Evolutionary conservation across 2,329 filamentous ascomycete species (phyloP), one percentile per base, ranked within the genome.

Genomic region (Epichloe bromicola): DNA sequence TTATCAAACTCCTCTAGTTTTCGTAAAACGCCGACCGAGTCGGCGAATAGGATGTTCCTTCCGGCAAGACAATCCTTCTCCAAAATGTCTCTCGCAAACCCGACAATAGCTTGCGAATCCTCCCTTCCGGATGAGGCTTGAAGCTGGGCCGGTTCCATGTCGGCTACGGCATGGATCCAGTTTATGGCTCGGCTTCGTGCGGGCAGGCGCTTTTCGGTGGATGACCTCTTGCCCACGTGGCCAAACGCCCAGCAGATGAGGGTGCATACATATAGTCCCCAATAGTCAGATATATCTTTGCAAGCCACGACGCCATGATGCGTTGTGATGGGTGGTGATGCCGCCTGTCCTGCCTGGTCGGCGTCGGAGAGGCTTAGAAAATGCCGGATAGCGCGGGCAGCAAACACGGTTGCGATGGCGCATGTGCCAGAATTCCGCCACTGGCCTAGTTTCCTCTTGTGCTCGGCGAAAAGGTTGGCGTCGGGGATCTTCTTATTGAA

Each of bases 191-290:
- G 60, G 46, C 58, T 58, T 51, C 55, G 61, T 37, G 36, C 51
- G 48, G 57, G 61, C 53, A 55, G 57, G 42, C 54, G 46, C 40
- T 54, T 56, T 26, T 43, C 55, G 40, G 47, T 53, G 15, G 50
- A 56, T 46, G 51, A 54, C 46, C 55, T 53, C 53, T 56, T 60
- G 38, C 56, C 56, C 8, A 54, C 53, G 51, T 75, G 66, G 2
- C 71, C 70, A 55, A 74, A 76, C 1, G 77, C 76, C 79, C 79
- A 82, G 65, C 74, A 79, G 55, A 82, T 75, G 47, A 82, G 67
- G 7, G 75, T 67, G 54, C 76, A 79, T 7, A 76, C 72, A 57
- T 81, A 80, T 46, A 80, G 58, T 34, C 67, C 72, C 76, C 76
- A 79, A 58, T 75, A 78, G 54, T 76, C 70, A 2, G 71, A 72